A percentile compares a stretch with the other conserved stretches of the same genome.
Conservation (phyloP, 495 filamentous ascomycete genomes). For the Hypoxylon perforatum region DNA sequence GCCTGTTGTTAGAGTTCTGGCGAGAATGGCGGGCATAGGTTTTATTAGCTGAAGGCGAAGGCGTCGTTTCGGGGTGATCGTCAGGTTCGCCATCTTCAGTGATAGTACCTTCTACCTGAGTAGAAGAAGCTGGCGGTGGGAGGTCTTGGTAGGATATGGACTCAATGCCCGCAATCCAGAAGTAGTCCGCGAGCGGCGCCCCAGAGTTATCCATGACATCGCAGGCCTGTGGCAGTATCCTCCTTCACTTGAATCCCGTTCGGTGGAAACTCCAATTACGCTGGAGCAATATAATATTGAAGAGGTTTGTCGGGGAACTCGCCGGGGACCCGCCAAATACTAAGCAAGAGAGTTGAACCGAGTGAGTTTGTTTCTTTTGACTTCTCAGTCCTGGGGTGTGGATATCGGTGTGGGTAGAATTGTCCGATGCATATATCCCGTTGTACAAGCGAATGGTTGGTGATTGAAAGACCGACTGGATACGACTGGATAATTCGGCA, state of each 20-base stretch:
- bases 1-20: slow-evolving; percentile 72
- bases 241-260: slow-evolving; percentile 15
- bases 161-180: slow-evolving; percentile 97
- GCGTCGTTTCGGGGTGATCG: slow-evolving; percentile 54
- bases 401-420: slow-evolving; percentile 31
- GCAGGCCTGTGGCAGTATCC: slow-evolving; percentile 44
- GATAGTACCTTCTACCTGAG: slow-evolving; percentile 76
- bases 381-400: slow-evolving; percentile 35
- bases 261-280: slow-evolving; percentile 19
- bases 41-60: slow-evolving; percentile 54
- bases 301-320: slow-evolving; percentile 20
- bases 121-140: slow-evolving; percentile 40
- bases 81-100: slow-evolving; percentile 81
- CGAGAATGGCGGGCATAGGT: slow-evolving; percentile 69
- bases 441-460: slow-evolving; percentile 27
- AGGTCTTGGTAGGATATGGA: slow-evolving; percentile 70
- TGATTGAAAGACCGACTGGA: slow-evolving; percentile 34
- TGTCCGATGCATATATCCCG: slow-evolving; percentile 38
- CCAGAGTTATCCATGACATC: slow-evolving; percentile 70
- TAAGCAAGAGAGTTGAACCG: slow-evolving; percentile 25
- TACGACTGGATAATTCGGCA: slow-evolving; percentile 21
- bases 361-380: slow-evolving; percentile 25
- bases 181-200: slow-evolving; percentile 94
- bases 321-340: slow-evolving; percentile 18
- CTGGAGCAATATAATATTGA: slow-evolving; percentile 16